phyloP scores from a whole-genome alignment of 176 grass and related monocot species.

The Bonia amplexicaulis region DNA sequence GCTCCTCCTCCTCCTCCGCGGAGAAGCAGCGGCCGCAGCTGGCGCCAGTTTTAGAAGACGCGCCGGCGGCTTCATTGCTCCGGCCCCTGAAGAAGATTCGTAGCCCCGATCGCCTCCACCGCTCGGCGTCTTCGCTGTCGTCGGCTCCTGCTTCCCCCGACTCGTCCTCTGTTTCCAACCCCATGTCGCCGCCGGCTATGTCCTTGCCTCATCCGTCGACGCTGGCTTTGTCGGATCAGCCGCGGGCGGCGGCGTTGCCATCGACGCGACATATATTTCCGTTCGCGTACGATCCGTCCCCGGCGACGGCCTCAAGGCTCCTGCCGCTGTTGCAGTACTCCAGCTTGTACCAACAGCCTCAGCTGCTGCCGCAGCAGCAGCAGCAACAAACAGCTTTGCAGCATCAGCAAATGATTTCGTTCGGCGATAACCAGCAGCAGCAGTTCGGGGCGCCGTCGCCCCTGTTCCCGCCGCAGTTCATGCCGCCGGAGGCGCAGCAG shows the following conservation, averaged over 20 bases:
- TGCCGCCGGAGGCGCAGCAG: constrained; percentile 34
- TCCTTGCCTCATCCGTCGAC: background rate
- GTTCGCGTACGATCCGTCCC: constrained; percentile 50
- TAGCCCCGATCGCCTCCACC: constrained; percentile 48
- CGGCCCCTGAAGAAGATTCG: constrained; percentile 62
- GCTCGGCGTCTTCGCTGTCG: constrained; percentile 25
- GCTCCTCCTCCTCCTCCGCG: too few relatives aligned
- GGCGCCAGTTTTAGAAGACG: constrained; percentile 55
- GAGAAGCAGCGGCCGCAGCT: constrained; percentile 21
- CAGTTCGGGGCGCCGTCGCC: constrained; percentile 1
- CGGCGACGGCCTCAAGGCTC: background rate
- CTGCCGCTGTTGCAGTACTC: constrained; percentile 36
- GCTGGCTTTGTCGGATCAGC: background rate
- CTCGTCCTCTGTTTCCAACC: constrained; percentile 56
- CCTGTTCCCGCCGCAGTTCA: constrained; percentile 45
- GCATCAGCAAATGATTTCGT: constrained; percentile 71
- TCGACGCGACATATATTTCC: constrained; percentile 59
- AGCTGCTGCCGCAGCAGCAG: background rate
- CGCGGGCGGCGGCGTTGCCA: background rate
- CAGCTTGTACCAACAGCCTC: constrained; percentile 28
- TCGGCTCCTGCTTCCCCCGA: constrained; percentile 33
- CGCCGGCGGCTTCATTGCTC: constrained; percentile 37
- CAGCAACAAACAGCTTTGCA: background rate
- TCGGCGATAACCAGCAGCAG: constrained; percentile 20
- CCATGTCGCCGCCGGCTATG: constrained; percentile 29